Conservation (phyloP, 306 rosid species). For the Senna siamea region DNA sequence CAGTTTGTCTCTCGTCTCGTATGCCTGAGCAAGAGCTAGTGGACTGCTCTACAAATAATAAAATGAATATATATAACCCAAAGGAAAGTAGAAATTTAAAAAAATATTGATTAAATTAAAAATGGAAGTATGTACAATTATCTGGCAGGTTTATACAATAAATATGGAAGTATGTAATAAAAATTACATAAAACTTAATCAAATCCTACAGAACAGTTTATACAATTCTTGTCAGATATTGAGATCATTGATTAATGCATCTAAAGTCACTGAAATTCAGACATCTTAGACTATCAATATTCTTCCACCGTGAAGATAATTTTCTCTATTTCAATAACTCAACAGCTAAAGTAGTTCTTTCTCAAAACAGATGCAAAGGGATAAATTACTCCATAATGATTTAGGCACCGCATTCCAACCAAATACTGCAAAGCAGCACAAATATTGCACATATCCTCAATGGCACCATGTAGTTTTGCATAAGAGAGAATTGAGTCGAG, state of each 20-base stretch:
- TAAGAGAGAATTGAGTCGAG: not conserved
- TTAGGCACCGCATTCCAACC: not conserved
- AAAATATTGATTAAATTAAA: not conserved
- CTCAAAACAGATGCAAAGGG: not conserved
- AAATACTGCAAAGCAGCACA: not conserved
- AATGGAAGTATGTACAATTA: too few species aligned
- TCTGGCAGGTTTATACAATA: not conserved
- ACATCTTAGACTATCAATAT: not conserved
- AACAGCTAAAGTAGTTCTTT: not conserved
- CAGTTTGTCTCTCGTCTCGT: constrained; percentile 82
- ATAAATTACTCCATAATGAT: not conserved
- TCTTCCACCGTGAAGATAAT: not conserved
- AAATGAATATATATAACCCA: constrained; percentile 41
- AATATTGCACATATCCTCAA: not conserved
- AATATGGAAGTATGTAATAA: too few species aligned
- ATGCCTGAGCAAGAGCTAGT: constrained; percentile 87
- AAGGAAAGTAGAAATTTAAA: not conserved
- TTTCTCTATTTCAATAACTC: not conserved
- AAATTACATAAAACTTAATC: not conserved
- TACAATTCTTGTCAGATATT: not conserved
- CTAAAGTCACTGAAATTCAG: not conserved
- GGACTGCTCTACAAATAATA: constrained; percentile 77
- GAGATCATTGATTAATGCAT: not conserved
- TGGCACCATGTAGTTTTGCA: not conserved
- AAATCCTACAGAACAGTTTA: not conserved